phyloP scores from a whole-genome alignment of 2,329 filamentous ascomycete genomes.

The Aspergillus sojae region DNA sequence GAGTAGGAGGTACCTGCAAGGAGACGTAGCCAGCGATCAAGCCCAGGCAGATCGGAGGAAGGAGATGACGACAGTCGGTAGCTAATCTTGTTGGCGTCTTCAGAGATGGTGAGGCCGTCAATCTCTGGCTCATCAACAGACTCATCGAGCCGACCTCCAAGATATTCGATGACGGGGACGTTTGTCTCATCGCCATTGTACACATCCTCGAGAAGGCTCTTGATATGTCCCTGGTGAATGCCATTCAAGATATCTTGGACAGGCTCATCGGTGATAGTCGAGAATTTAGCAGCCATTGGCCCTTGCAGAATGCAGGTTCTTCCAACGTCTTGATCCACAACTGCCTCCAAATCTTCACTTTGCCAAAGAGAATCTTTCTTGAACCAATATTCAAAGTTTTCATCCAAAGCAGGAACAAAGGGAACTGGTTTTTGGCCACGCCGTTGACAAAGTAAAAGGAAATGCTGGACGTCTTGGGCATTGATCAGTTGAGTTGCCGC shows the following conservation, averaged over 20 bases:
- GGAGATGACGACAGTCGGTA: conserved; percentile 81
- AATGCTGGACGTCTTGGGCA: conserved; percentile 96
- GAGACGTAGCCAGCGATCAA: conserved; percentile 84
- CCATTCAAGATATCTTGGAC: conserved; percentile 92
- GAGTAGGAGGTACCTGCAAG: conserved; percentile 83
- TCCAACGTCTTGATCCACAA: conserved; percentile 93
- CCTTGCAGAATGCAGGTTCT: conserved; percentile 96
- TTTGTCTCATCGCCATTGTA: conserved; percentile 73
- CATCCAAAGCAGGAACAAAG: conserved; percentile 92
- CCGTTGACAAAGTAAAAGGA: conserved; percentile 87
- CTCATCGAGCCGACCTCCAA: conserved; percentile 81
- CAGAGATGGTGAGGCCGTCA: conserved; percentile 81
- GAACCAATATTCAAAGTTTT: conserved; percentile 99
- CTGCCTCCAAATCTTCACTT: conserved; percentile 94
- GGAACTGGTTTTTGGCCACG: conserved; percentile 94
- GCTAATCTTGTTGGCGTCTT: conserved; percentile 76
- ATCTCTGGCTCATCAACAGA: conserved; percentile 72
- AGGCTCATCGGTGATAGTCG: conserved; percentile 86
- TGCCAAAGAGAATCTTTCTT: conserved; percentile 99
- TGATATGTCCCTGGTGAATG: conserved; percentile 86
- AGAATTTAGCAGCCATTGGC: conserved; percentile 88
- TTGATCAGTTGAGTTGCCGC: conserved; percentile 91
- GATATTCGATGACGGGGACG: conserved; percentile 90
- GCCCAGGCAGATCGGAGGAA: conserved; percentile 71
- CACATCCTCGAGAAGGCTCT: conserved; percentile 74